Base-by-base conservation (phyloP, 805 yeast species). In the Yueomyces sinensis region DNA sequence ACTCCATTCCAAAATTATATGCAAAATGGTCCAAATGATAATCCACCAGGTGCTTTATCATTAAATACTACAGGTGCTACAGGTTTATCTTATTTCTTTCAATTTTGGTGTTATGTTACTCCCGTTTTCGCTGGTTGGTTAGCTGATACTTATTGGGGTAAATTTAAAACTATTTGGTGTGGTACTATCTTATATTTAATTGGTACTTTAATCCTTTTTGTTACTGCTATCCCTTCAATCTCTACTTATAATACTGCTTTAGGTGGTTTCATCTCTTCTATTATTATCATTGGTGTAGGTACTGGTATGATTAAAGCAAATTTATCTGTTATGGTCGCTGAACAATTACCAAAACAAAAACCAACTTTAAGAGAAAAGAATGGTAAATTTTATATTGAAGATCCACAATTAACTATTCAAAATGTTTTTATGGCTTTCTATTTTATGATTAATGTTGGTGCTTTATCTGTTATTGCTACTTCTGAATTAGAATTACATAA, bases 241-340 rank as follows among this genome's bases (percentile, higher is more conserved):
- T 65, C 76, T 30, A 61, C 70, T 27, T 53, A 54, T 19, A 61
- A 62, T 17, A 69, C 73, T 19, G 72, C 81, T 23, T 53, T 73
- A 37, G 84, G 75, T 40, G 86, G 87, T 28, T 71, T 74, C 15
- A 48, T 59, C 37, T 49, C 50, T n/a, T 41, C 62, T 19, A 57
- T 61, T 32, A 37, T 61, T 38, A 50, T 73, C 35, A 70, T 81
- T 46, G 87, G 89, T 43, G 45, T 77, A 27, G 89, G 83, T 28
- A 76, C 91, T 23, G 89, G 91, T 48, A 79, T 83, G 45, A 81
- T 81, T 52, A 81, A 81, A 54, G 66, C 86, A 27, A 79, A 80
- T 47, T 74, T 80, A 22, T 71, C 83, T 4, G 55, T 52, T 17
- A 63, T 81, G 51, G 74, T 81, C 52, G 86, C 83, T 56, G 82